Evolutionary conservation across 1,284 basidiomycete species (phyloP), one percentile per base, ranked within the genome.

Genomic region (Tilletia caries): DNA sequence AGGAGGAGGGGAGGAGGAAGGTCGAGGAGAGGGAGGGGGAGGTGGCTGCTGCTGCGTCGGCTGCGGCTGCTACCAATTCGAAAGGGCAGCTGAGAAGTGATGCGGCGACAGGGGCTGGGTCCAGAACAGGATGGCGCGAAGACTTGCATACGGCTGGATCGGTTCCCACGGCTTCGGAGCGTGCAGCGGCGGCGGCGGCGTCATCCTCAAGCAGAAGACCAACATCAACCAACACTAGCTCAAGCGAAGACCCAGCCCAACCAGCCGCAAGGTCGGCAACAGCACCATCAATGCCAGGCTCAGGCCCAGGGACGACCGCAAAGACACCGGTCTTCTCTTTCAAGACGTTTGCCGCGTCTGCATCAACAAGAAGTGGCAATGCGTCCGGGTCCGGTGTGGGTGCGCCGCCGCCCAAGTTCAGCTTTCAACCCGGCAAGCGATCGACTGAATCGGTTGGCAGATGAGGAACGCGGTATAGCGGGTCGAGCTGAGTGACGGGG

Each of bases 1-100:
- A 70, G 52, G 70, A 71, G 41, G 66, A 72, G 37, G 71, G 70
- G 23, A 68, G 41, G 48, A 20, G 66, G 18, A 41, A 68, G 29
- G 41, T 58, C 5, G 71, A 72, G 58, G 64, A 46, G 41, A 34
- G 58, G 27, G 15, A 54, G 64, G 3, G 29, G 15, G 52, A 58
- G 52, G n/a, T n/a, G 18, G 52, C 15, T 20, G 58, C 29, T 62
- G 58, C 32, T n/a, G 6, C 32, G 12, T 29, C 32, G 23, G 52
- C 29, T 33, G 65, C 68, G 65, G 52, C 52, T 12, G 23, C 52
- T 8, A 5, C 52, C 29, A n/a, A n/a, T 50, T 25, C 48, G 48
- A 18, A 8, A 50, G 48, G 18, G 23, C n/a, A n/a, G n/a, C n/a
- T n/a, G n/a, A n/a, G n/a, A n/a, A 41, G 37, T 41, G 37, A 41